phyloP scores from a whole-genome alignment of 768 basidiomycete species.

The Trametes maxima region DNA sequence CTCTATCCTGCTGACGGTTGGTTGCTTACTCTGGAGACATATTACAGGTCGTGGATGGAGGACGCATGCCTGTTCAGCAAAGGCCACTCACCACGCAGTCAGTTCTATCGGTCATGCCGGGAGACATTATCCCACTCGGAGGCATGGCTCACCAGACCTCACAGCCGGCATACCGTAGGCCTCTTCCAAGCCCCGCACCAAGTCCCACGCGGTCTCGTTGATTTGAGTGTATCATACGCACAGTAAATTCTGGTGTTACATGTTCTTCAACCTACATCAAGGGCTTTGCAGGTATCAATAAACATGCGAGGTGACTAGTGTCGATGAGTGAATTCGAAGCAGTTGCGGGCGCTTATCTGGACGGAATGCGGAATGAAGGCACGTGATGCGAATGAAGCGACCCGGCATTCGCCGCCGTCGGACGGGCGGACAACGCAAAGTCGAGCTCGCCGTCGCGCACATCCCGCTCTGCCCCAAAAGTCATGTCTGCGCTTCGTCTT shows the following conservation, averaged over 20 bases:
- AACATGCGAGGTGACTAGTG: no score
- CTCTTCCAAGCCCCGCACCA: conserved; percentile 21
- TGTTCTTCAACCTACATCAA: background rate
- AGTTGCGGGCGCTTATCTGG: background rate
- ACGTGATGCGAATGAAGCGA: conserved; percentile 15
- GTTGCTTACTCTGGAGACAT: background rate
- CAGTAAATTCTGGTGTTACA: background rate
- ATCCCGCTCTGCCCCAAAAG: conserved; percentile 21
- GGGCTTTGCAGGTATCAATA: no score
- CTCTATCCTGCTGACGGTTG: background rate
- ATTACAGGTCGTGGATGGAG: background rate
- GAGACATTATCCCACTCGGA: background rate
- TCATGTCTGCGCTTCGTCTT: conserved; percentile 79
- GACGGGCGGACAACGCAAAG: conserved; percentile 21
- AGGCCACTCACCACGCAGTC: background rate
- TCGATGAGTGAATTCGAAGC: no score
- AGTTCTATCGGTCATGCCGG: background rate
- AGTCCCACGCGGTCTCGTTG: conserved; percentile 8
- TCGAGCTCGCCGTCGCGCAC: conserved; percentile 23
- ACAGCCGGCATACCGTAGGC: conserved; percentile 10
- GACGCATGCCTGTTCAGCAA: conserved; percentile 1
- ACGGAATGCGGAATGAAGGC: background rate
- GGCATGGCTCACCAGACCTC: background rate
- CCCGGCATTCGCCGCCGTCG: conserved; percentile 25
- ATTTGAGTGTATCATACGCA: background rate